Base-by-base conservation (phyloP, 495 filamentous ascomycete species). In the Penicillium lividum region DNA sequence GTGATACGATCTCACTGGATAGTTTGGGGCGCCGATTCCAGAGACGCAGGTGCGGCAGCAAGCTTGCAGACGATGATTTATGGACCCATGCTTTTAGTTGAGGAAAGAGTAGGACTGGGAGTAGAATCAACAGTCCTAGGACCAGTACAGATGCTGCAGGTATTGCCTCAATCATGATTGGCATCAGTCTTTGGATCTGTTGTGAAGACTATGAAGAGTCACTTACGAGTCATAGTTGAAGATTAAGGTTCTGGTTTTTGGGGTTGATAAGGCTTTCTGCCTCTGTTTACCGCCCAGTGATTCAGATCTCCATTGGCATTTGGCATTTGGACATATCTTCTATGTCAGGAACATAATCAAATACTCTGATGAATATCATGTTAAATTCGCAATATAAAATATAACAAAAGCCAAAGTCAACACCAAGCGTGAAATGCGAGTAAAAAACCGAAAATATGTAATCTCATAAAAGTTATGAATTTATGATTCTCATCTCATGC, bases 1-100 rank as follows among this genome's bases (percentile, higher is more conserved):
- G 51, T 7, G 71, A 68, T 59, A 72, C 53, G 36, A 79, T 73
- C 29, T 75, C 73, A 56, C 64, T 73, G 33, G 59, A 62, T 57
- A 67, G 60, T 30, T 56, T 61, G 33, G 58, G 56, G n/a, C 43
- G 42, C n/a, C 55, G 45, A n/a, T 27, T 51, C 63, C 65, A 64
- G 34, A 61, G 51, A 13, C 46, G 62, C 7, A 61, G 46, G 44
- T 40, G 44, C 16, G 59, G 51, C 33, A 56, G 54, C 13, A 53
- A 28, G 42, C 38, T 33, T 30, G 42, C 34, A 28, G 43, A 45
- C 25, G 31, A 40, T 47, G 53, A 55, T 43, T 54, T 47, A n/a
- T 28, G 54, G 51, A 38, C 44, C 61, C 54, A 66, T 55, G 59
- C 53, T 11, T 61, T 57, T n/a, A 62, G 16, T 46, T 44, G 45